Conservation (phyloP, 1,284 basidiomycete species). For the Hemileccinum hortonii region DNA sequence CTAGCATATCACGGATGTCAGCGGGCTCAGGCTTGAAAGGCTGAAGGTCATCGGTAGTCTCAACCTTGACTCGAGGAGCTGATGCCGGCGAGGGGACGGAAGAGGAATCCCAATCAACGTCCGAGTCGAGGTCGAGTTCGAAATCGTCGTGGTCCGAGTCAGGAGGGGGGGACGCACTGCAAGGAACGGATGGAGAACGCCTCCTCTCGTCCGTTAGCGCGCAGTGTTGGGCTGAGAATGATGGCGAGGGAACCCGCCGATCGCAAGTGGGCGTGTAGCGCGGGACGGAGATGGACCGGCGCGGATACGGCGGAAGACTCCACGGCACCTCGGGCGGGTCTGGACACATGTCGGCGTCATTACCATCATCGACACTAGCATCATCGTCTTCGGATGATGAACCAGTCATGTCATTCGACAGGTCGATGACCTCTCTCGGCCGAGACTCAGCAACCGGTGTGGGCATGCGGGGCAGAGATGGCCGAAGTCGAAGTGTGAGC, state of each 20-base stretch:
- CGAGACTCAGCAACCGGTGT: conserved; percentile 17
- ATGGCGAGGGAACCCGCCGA: conserved; percentile 32
- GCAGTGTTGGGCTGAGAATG: conserved; percentile 13
- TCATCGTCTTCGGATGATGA: conserved; percentile 30
- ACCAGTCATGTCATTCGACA: conserved; percentile 39
- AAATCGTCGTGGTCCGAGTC: conserved; percentile 65
- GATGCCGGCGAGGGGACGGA: conserved; percentile 26
- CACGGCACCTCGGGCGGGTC: conserved; percentile 25
- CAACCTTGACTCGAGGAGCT: conserved; percentile 24
- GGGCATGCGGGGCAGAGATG: conserved; percentile 30
- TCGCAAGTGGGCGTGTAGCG: conserved; percentile 48
- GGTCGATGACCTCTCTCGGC: conserved; percentile 40
- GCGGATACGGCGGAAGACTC: conserved; percentile 42
- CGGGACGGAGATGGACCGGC: conserved; percentile 54
- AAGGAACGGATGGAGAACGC: conserved; percentile 55
- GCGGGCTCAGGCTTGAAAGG: conserved; percentile 56
- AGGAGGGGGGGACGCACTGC: conserved; percentile 58
- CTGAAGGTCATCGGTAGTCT: conserved; percentile 21
- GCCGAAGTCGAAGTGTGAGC: conserved; percentile 59
- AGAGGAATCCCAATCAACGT: conserved; percentile 43
- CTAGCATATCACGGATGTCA: conserved; percentile 60
- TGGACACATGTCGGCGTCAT: conserved; percentile 30
- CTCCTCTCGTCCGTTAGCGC: conserved; percentile 36
- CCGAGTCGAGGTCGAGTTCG: conserved; percentile 34
- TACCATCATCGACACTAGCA: conserved; percentile 27